Percentiles rank a stretch among this genome's conserved stretches.
Conservation (phyloP, 352 stramenopile species). For the Saprolegnia parasitica region DNA sequence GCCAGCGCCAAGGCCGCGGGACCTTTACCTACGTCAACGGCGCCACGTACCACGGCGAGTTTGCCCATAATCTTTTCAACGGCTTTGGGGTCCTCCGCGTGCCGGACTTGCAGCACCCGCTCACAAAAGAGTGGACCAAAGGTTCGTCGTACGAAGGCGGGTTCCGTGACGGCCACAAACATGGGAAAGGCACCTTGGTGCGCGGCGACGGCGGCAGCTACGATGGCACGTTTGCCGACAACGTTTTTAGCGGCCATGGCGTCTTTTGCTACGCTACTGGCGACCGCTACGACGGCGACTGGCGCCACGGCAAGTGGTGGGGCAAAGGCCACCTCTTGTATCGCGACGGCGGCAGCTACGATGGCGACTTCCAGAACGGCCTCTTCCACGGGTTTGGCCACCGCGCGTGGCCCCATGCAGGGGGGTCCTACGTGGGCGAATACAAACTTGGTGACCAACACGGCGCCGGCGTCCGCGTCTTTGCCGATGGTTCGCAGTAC, state of each 20-base stretch:
- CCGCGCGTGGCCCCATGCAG: conserved; percentile 40
- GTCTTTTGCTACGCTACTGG: conserved; percentile 53
- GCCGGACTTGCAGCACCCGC: conserved; percentile 47
- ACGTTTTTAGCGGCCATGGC: conserved; percentile 52
- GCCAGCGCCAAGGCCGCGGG: conserved; percentile 63
- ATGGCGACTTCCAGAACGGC: conserved; percentile 45
- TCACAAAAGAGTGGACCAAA: conserved; percentile 56
- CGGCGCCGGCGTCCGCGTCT: conserved; percentile 56
- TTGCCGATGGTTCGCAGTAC: conserved; percentile 45
- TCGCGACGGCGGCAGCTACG: conserved; percentile 50
- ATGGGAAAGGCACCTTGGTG: conserved; percentile 43
- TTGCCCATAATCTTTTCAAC: conserved; percentile 50
- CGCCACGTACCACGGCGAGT: conserved; percentile 51
- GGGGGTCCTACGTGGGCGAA: conserved; percentile 59
- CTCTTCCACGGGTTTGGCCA: conserved; percentile 61
- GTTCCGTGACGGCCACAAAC: conserved; percentile 46
- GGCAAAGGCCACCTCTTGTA: conserved; percentile 48
- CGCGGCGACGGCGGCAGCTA: conserved; percentile 44
- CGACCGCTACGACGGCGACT: conserved; percentile 68
- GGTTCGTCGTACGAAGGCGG: conserved; percentile 66
- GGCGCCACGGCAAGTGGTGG: conserved; percentile 51
- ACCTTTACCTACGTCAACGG: conserved; percentile 57
- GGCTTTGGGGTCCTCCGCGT: conserved; percentile 57
- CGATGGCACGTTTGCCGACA: conserved; percentile 46
- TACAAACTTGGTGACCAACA: conserved; percentile 51